phyloP scores from a whole-genome alignment of 129 eudicot genomes.

The Centaurea solstitialis region DNA sequence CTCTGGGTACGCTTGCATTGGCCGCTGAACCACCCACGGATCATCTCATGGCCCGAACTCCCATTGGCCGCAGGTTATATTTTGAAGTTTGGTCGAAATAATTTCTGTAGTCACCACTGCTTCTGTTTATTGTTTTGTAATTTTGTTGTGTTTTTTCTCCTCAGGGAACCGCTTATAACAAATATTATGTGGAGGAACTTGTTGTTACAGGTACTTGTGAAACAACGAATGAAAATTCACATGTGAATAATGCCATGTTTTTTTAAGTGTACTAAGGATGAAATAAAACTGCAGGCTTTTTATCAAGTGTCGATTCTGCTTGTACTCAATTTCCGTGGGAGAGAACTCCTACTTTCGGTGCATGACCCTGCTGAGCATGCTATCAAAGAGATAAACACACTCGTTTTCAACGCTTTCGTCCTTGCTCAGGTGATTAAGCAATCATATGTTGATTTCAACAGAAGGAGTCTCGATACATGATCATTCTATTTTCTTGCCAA shows the following conservation, averaged over 20 bases:
- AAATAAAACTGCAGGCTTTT: constrained; percentile 50
- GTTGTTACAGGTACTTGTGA: constrained; percentile 60
- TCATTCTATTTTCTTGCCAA: not conserved
- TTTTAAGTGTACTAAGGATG: not conserved
- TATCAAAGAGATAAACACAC: constrained; percentile 65
- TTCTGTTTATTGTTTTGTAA: not conserved
- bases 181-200: constrained; percentile 97
- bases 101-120: not conserved
- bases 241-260: not conserved
- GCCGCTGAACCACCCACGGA: constrained; percentile 98
- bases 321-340: constrained; percentile 67
- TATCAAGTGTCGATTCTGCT: constrained; percentile 85
- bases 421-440: constrained; percentile 63
- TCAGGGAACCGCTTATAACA: constrained; percentile 92
- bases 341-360: constrained; percentile 45
- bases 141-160: not conserved
- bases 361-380: constrained; percentile 51
- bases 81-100: not conserved
- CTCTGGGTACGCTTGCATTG: constrained; percentile 95
- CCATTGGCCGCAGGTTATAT: constrained; percentile 91
- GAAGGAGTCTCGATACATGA: not conserved
- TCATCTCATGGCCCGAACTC: constrained; percentile 80
- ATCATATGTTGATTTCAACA: not conserved
- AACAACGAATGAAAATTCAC: not conserved
- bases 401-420: constrained; percentile 90